Conservation (phyloP, 1,284 basidiomycete species). For the Polyporus tsugae region DNA sequence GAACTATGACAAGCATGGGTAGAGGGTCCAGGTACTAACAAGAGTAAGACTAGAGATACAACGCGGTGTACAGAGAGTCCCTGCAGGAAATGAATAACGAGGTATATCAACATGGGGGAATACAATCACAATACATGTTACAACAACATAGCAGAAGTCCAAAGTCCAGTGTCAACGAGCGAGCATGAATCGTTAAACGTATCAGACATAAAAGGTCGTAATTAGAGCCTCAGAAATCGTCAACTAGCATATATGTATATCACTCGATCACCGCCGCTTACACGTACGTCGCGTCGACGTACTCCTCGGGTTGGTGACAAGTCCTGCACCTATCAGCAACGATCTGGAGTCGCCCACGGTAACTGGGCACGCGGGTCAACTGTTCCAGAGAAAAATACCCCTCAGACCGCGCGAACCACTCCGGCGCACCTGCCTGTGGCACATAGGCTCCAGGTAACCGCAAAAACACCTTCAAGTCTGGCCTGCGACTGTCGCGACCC, state of each 20-base stretch:
- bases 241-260: neutral
- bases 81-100: neutral
- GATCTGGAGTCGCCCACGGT: neutral
- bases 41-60: neutral
- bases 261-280: neutral
- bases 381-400: neutral
- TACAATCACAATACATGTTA: neutral
- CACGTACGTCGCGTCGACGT: neutral
- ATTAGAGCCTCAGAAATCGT: neutral
- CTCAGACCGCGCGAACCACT: neutral
- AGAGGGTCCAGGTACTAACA: neutral
- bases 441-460: neutral
- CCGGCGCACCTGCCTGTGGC: neutral
- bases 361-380: neutral
- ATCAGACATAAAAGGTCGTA: neutral
- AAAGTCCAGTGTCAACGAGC: neutral
- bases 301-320: neutral
- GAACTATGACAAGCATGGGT: neutral
- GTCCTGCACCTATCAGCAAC: neutral
- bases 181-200: neutral
- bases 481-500: neutral
- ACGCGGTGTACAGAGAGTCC: neutral
- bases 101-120: neutral
- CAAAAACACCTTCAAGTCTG: neutral
- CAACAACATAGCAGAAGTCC: neutral